Base-by-base conservation (phyloP, 495 filamentous ascomycete genomes). In the Aspergillus ellipticus region DNA sequence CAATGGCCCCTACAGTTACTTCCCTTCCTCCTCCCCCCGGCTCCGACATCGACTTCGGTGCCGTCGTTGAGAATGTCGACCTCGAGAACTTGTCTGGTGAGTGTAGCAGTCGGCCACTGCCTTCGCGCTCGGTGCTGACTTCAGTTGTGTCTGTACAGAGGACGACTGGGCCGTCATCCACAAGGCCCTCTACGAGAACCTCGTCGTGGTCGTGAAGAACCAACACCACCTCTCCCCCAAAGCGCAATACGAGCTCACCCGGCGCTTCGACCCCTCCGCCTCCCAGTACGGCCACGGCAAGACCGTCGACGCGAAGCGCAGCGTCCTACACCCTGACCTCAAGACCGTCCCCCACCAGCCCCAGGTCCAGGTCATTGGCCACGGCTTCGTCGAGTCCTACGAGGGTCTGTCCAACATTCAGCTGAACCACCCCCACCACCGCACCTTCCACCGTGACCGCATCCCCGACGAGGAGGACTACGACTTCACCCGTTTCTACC, bases 281-380 rank as follows among this genome's bases (percentile, higher is more conserved):
- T 69, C 78, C 1, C 80, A 75, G 17, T 90, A 90, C 70, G 87
- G 87, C 41, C 87, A 89, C 63, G 87, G 86, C 66, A 86, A 85
- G 63, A 85, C 85, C 16, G 72, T 87, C 60, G 85, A 87, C 64
- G 77, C 74, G 2, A 85, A 86, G 62, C 79, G 85, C 42, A 84
- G 79, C 62, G 82, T 90, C 65, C 79, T 90, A 17, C 87, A 89
- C 61, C 87, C 87, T 0, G 87, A 90, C 60, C 76, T 89, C 15
- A 89, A 90, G 69, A 90, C 87, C 1, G 81, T 89, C 39, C 87
- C 87, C 0, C 86, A 88, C 67, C 87, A 90, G 64, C 86, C 87
- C 9, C 85, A 90, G 67, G 86, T 90, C 5, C 87, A 90, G 60
- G 82, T 89, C 43, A 89, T 90, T 60, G 87, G 87, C 41, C 89